Percentiles rank a stretch among this genome's conserved stretches.
These are phyloP conservation scores for Candida xyloterini DNA, from an alignment of 805 yeast species.

Conservation along the genomic window DNA sequence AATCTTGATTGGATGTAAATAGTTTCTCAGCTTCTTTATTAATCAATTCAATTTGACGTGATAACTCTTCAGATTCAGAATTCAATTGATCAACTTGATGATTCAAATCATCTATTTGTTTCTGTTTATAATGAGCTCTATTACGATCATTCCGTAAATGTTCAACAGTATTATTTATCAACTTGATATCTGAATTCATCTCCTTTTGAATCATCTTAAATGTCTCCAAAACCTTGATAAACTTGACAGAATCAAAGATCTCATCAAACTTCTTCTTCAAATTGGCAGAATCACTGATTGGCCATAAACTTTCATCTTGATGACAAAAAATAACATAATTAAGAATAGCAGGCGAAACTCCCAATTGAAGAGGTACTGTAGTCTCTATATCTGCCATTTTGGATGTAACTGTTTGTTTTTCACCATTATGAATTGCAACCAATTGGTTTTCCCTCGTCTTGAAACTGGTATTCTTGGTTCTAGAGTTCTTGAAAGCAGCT, in stretches of 20 bases:
- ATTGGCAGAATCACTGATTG: slow-evolving; percentile 83
- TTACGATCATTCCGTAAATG: slow-evolving; percentile 72
- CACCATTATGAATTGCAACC: slow-evolving; percentile 61
- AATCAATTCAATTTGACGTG: slow-evolving; percentile 46
- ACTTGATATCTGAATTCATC: slow-evolving; percentile 67
- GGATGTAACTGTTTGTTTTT: slow-evolving; percentile 71
- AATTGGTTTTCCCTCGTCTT: slow-evolving; percentile 91
- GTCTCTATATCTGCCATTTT: slow-evolving; percentile 81
- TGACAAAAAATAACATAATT: slow-evolving; percentile 96
- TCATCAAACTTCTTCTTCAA: slow-evolving; percentile 94
- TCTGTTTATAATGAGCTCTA: slow-evolving; percentile 59
- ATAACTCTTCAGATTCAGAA: slow-evolving; percentile 47
- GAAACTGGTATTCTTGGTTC: slow-evolving; percentile 54
- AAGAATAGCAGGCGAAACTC: slow-evolving; percentile 82
- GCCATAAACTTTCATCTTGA: slow-evolving; percentile 97
- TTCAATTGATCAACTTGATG: slow-evolving; percentile 43
- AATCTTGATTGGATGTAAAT: slow-evolving; percentile 77
- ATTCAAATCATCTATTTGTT: slow-evolving; percentile 43
- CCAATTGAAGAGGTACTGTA: slow-evolving; percentile 77
- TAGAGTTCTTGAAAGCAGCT: slow-evolving; percentile 62
- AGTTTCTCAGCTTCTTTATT: slow-evolving; percentile 60
- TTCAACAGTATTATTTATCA: slow-evolving; percentile 74
- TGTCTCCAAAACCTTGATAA: slow-evolving; percentile 83
- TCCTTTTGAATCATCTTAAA: slow-evolving; percentile 76
- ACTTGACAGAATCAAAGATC: slow-evolving; percentile 91